Percentiles rank a stretch among this genome's conserved stretches.
These are phyloP conservation scores for Cynanchum wilfordii DNA, from an alignment of 257 asterid genomes.

Conservation along the genomic window DNA sequence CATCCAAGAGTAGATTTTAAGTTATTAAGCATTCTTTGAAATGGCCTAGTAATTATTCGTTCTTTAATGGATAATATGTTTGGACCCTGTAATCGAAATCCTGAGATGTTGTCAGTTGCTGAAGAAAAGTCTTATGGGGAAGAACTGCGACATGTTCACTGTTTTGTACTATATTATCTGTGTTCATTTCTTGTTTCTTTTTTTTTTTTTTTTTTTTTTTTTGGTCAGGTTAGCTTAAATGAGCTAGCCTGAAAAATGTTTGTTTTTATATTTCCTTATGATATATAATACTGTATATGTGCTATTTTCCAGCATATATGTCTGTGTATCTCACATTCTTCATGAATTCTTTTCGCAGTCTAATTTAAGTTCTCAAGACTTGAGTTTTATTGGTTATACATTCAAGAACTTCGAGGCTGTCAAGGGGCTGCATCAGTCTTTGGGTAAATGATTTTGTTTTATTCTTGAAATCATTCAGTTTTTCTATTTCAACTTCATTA, in stretches of 20 bases:
- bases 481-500: not conserved
- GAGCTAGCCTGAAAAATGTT: not conserved
- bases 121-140: not conserved
- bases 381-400: conserved; percentile 81
- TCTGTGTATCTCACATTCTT: not conserved
- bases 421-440: conserved; percentile 43
- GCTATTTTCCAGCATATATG: not conserved
- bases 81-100: not conserved
- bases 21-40: not conserved
- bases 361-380: conserved; percentile 50
- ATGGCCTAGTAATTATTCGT: not conserved
- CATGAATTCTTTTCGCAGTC: conserved; percentile 32
- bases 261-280: not conserved
- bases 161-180: not conserved
- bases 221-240: not conserved
- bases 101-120: not conserved
- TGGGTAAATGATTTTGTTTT: conserved; percentile 28
- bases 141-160: not conserved
- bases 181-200: not conserved
- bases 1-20: not conserved
- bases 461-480: not conserved
- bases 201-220: not conserved
- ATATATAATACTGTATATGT: not conserved
- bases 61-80: not conserved
- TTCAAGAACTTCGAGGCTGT: conserved; percentile 73